Evolutionary conservation across 495 filamentous ascomycete species (phyloP).

Genomic region (Penicillium lagena): DNA sequence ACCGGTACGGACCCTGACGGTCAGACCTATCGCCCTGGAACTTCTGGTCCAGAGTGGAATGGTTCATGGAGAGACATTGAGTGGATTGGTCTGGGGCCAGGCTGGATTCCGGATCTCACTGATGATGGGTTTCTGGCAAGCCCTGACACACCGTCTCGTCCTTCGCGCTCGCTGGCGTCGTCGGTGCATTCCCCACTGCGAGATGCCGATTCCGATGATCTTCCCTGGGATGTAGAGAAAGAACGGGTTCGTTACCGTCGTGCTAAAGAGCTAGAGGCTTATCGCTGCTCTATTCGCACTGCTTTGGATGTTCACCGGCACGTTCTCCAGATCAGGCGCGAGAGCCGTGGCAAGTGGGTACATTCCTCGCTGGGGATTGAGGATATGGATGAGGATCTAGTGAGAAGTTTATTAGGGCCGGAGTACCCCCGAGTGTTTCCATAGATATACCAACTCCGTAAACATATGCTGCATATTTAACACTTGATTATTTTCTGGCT

Average conservation of each 20-base stretch:
- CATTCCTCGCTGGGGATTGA: conserved; percentile 27
- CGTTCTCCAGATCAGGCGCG: conserved; percentile 20
- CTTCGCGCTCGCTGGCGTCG: conserved; percentile 8
- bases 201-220: conserved; percentile 3
- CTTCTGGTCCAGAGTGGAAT: conserved; percentile 43
- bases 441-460: neutral
- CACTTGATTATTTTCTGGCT: conserved; percentile 12
- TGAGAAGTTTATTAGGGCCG: conserved; percentile 12
- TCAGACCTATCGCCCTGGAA: conserved; percentile 11
- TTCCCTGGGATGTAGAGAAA: conserved; percentile 27
- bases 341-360: conserved; percentile 32
- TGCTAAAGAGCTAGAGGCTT: conserved; percentile 19
- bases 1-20: conserved; percentile 25
- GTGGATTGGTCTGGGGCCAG: conserved; percentile 43
- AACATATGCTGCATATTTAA: neutral
- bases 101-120: conserved; percentile 29
- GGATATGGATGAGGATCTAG: conserved; percentile 10
- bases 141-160: neutral
- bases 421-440: conserved; percentile 4
- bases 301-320: conserved; percentile 20
- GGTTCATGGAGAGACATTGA: conserved; percentile 43
- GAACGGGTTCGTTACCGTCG: conserved; percentile 23
- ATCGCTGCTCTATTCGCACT: conserved; percentile 10
- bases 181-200: conserved; percentile 9
- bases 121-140: conserved; percentile 7